Evolutionary conservation across 2,329 filamentous ascomycete species (phyloP).

Genomic region (Blumeriella jaapii): DNA sequence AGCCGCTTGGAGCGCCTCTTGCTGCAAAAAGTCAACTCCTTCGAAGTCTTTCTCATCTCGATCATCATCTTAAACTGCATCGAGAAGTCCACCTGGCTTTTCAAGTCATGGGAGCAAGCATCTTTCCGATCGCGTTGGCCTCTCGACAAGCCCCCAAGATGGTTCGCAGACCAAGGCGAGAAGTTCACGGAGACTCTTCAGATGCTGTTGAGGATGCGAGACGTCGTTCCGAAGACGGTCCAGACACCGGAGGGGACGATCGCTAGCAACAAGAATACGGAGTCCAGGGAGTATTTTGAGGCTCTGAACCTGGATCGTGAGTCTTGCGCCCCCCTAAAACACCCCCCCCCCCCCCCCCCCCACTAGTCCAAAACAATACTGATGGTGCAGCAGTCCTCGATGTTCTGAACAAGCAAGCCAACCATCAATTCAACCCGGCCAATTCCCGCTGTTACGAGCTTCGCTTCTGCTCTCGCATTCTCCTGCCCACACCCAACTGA

Average conservation of each 20-base stretch:
- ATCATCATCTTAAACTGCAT: slow-evolving; percentile 53
- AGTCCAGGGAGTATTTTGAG: slow-evolving; percentile 40
- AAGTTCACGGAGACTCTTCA: slow-evolving; percentile 46
- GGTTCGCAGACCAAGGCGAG: slow-evolving; percentile 47
- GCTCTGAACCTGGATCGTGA: slow-evolving; percentile 45
- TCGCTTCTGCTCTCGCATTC: slow-evolving; percentile 32
- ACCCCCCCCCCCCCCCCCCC: no score
- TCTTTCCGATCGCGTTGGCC: slow-evolving; percentile 43
- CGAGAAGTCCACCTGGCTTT: slow-evolving; percentile 58
- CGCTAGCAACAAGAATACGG: slow-evolving; percentile 29
- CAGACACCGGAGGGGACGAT: slow-evolving; percentile 36
- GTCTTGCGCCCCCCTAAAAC: slow-evolving; percentile 25
- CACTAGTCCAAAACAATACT: slow-evolving; percentile 8
- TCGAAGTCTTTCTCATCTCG: slow-evolving; percentile 46
- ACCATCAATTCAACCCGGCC: slow-evolving; percentile 21
- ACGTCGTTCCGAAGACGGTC: slow-evolving; percentile 43
- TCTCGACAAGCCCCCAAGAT: slow-evolving; percentile 42
- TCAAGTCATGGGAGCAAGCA: slow-evolving; percentile 56
- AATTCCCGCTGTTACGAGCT: slow-evolving; percentile 40
- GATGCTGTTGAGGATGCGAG: slow-evolving; percentile 50
- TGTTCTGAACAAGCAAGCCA: slow-evolving; percentile 25
- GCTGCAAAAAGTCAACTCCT: slow-evolving; percentile 46
- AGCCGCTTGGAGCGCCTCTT: slow-evolving; percentile 49
- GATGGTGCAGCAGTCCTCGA: slow-evolving; percentile 18
- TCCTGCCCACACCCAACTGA: slow-evolving; percentile 6